A percentile compares a stretch with the other conserved stretches of the same genome.
Conservation (phyloP, 257 asterid species). For the Nicotiana tomentosiformis region DNA sequence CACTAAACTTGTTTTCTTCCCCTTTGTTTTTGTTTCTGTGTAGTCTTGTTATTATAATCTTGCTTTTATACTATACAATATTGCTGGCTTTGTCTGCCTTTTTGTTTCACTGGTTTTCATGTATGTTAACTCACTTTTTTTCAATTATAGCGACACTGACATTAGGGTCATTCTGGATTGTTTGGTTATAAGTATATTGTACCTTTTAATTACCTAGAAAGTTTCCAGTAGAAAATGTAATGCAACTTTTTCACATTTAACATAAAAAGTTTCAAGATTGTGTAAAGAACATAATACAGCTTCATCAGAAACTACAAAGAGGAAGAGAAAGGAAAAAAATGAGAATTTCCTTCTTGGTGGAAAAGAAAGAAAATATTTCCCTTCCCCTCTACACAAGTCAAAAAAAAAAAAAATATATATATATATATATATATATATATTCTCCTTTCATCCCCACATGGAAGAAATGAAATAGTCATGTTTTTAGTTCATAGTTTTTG, state of each 20-base stretch:
- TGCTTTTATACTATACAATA: not conserved
- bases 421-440: too few species aligned
- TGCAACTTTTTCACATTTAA: not conserved
- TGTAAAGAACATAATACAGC: not conserved
- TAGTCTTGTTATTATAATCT: not conserved
- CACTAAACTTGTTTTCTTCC: slow-evolving; percentile 1
- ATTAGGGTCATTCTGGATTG: not conserved
- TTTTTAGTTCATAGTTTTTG: not conserved
- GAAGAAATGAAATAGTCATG: not conserved
- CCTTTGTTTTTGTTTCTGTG: not conserved
- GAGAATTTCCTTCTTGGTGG: not conserved
- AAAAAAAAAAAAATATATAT: too few species aligned
- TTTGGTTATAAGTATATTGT: not conserved
- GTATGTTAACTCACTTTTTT: not conserved
- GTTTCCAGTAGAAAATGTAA: not conserved
- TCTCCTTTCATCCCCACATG: not conserved
- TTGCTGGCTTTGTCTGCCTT: not conserved
- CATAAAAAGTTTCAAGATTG: not conserved
- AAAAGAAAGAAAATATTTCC: not conserved
- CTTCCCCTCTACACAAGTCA: not conserved
- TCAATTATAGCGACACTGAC: not conserved
- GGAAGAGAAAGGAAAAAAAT: not conserved
- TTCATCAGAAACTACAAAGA: not conserved
- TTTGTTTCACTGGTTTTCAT: slow-evolving; percentile 1
- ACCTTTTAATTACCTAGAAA: not conserved